A percentile compares a stretch with the other conserved stretches of the same genome.
Conservation (phyloP, 2,329 filamentous ascomycete genomes). For the Aspergillus pseudonomiae region DNA sequence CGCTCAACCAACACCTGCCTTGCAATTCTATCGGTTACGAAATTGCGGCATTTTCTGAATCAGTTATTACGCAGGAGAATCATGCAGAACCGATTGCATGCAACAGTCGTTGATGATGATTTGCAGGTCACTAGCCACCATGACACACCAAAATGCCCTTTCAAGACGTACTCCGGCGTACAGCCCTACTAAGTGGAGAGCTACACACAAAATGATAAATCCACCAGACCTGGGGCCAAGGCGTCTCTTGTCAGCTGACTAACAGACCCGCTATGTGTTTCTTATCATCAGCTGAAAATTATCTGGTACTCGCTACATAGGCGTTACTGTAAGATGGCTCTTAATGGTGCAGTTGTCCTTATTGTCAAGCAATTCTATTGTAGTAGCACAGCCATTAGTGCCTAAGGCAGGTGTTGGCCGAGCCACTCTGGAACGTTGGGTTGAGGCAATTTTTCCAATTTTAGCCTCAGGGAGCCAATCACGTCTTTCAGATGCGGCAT, state of each 20-base stretch:
- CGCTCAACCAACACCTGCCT: conserved; percentile 9
- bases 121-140: conserved; percentile 28
- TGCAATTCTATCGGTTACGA: conserved; percentile 13
- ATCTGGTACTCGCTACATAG: not conserved
- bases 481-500: conserved; percentile 19
- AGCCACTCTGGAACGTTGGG: not conserved
- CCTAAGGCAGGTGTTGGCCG: not conserved
- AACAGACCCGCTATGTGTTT: not conserved
- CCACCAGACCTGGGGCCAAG: conserved; percentile 13
- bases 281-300: not conserved
- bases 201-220: not conserved
- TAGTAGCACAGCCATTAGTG: not conserved
- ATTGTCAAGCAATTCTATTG: not conserved
- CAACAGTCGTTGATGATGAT: conserved; percentile 21
- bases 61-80: conserved; percentile 24
- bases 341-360: not conserved
- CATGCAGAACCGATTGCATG: conserved; percentile 15
- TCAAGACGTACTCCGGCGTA: conserved; percentile 9
- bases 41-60: conserved; percentile 26
- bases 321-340: not conserved
- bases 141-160: conserved; percentile 28
- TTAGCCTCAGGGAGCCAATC: conserved; percentile 23
- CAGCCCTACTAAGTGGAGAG: conserved; percentile 28
- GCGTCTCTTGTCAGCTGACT: conserved; percentile 23
- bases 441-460: conserved; percentile 21